Conservation (phyloP, 2,329 filamentous ascomycete species). For the Ophiostoma montium region DNA sequence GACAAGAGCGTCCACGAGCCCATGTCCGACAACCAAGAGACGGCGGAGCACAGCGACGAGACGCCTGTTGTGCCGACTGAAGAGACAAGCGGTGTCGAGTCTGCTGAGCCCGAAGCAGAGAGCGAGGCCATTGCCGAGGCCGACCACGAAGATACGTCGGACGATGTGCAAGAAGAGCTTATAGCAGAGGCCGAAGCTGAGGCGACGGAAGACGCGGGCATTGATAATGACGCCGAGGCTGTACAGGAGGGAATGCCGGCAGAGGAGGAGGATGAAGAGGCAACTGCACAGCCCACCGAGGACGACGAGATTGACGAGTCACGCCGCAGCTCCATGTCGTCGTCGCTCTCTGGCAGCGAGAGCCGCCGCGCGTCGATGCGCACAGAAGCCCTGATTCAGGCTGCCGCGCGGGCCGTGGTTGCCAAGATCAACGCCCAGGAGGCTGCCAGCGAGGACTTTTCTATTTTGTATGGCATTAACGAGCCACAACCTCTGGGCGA, state of each 20-base stretch:
- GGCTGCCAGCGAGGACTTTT: conserved; percentile 8
- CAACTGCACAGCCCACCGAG: neutral
- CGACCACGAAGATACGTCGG: neutral
- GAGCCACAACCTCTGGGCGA: neutral
- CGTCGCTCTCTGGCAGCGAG: conserved; percentile 10
- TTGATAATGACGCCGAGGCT: neutral
- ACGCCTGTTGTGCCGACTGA: neutral
- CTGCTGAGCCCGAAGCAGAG: too few species aligned
- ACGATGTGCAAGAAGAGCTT: too few species aligned
- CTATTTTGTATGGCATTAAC: neutral
- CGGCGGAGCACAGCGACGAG: neutral
- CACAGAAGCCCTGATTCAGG: conserved; percentile 39
- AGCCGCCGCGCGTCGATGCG: conserved; percentile 27
- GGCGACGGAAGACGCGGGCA: too few species aligned
- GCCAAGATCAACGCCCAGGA: conserved; percentile 29
- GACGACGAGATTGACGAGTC: neutral
- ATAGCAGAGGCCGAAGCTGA: neutral
- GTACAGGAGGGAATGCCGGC: neutral
- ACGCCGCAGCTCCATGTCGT: conserved; percentile 1
- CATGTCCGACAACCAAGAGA: conserved; percentile 25
- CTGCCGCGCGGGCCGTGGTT: conserved; percentile 36
- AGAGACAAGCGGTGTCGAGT: too few species aligned
- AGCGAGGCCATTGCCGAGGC: too few species aligned
- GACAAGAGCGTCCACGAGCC: conserved; percentile 31
- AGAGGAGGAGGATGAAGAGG: neutral